phyloP scores from a whole-genome alignment of 495 filamentous ascomycete genomes.

The Aspergillus cavernicola region DNA sequence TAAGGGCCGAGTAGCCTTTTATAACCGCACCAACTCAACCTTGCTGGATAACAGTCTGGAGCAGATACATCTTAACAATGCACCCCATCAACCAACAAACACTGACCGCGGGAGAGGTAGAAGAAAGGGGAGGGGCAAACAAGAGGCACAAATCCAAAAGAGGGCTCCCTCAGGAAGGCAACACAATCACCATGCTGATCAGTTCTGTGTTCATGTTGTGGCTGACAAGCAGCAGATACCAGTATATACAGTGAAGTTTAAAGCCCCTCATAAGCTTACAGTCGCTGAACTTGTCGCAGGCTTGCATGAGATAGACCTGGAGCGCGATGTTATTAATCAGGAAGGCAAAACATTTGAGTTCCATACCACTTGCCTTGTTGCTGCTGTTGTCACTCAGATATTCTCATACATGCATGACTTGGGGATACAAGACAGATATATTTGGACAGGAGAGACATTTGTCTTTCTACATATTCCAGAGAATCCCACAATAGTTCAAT shows the following conservation, averaged over 20 bases:
- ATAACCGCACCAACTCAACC: slow-evolving; percentile 20
- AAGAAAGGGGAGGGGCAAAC: slow-evolving; percentile 16
- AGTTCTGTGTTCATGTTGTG: slow-evolving; percentile 23
- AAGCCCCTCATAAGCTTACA: slow-evolving; percentile 26
- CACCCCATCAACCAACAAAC: slow-evolving; percentile 17
- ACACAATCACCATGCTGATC: slow-evolving; percentile 21
- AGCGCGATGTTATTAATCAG: slow-evolving; percentile 25
- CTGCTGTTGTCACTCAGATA: slow-evolving; percentile 42
- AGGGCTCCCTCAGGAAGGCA: slow-evolving; percentile 11
- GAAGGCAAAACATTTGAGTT: slow-evolving; percentile 31
- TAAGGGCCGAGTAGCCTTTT: slow-evolving; percentile 21
- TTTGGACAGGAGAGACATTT: slow-evolving; percentile 44
- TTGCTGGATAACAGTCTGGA: slow-evolving; percentile 22
- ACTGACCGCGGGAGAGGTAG: slow-evolving; percentile 16
- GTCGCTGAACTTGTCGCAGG: slow-evolving; percentile 27
- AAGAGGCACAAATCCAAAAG: slow-evolving; percentile 13
- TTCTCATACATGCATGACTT: slow-evolving; percentile 48
- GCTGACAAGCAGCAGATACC: slow-evolving; percentile 20
- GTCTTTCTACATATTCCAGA: slow-evolving; percentile 45
- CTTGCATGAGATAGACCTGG: slow-evolving; percentile 27
- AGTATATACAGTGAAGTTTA: slow-evolving; percentile 27
- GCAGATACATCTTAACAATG: slow-evolving; percentile 20
- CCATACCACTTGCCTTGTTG: slow-evolving; percentile 28
- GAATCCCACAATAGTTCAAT: slow-evolving; percentile 27
- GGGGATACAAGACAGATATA: slow-evolving; percentile 38